These are phyloP conservation scores for Helicocarpus griseus DNA, from an alignment of 2,329 filamentous ascomycete genomes.

Conservation along the genomic window DNA sequence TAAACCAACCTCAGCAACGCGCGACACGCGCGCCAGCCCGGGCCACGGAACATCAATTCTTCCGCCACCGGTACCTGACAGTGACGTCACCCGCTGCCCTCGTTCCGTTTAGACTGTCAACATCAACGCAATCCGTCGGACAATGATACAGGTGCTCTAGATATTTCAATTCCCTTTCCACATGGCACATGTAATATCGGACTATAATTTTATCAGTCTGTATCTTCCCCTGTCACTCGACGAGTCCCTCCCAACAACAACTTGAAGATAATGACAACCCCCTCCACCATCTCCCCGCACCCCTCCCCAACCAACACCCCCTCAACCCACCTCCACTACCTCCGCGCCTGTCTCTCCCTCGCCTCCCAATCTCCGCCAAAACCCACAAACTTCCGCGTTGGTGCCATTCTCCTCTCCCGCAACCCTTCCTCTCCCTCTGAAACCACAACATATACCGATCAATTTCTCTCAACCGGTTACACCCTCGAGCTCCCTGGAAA, in stretches of 20 bases:
- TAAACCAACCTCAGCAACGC: no score
- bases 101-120: background rate
- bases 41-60: background rate
- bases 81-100: background rate
- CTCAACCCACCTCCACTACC: slow-evolving; percentile 38
- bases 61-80: background rate
- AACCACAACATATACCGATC: slow-evolving; percentile 24
- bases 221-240: background rate
- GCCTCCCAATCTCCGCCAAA: slow-evolving; percentile 73
- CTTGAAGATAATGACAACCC: no score
- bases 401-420: slow-evolving; percentile 64
- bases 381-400: slow-evolving; percentile 87
- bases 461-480: slow-evolving; percentile 70
- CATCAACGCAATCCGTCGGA: no score
- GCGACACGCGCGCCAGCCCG: background rate
- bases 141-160: no score
- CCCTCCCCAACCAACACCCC: slow-evolving; percentile 15
- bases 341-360: slow-evolving; percentile 64
- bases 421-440: slow-evolving; percentile 15
- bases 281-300: background rate
- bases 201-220: no score
- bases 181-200: no score
- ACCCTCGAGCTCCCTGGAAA: slow-evolving; percentile 86
- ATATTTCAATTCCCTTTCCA: no score
- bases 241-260: slow-evolving; percentile 2